phyloP scores from a whole-genome alignment of 345 rosid genomes.

The Moricandia moricandioides region DNA sequence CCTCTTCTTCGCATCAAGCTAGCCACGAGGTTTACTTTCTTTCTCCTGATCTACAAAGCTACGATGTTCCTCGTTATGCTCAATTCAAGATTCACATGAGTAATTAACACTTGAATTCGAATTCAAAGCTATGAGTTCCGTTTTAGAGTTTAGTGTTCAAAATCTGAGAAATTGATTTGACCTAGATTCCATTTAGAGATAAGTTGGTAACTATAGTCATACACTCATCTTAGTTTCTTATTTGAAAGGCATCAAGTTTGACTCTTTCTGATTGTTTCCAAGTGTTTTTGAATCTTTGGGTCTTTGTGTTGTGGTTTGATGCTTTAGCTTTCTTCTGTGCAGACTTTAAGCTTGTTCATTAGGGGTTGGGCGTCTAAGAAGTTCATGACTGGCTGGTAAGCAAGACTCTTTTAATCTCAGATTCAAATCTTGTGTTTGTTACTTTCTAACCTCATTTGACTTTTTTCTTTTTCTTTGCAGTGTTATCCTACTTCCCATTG shows the following conservation, averaged over 20 bases:
- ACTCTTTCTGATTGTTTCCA: not conserved
- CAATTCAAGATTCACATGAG: conserved; percentile 5
- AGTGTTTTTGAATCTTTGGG: conserved; percentile 10
- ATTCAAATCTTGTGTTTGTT: conserved; percentile 3
- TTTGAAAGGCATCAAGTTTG: not conserved
- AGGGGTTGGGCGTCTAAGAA: conserved; percentile 99
- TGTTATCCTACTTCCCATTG: conserved; percentile 92
- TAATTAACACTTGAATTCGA: not conserved
- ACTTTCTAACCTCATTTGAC: conserved; percentile 26
- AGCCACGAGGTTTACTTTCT: conserved; percentile 64
- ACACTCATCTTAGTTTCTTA: not conserved
- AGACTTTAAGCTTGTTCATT: conserved; percentile 87
- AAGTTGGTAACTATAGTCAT: not conserved
- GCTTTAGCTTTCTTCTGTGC: conserved; percentile 24
- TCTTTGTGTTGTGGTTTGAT: not conserved
- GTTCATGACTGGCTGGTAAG: conserved; percentile 98
- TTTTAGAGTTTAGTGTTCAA: not conserved
- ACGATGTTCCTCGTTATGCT: not conserved
- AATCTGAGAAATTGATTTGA: conserved; percentile 22
- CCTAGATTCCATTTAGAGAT: conserved; percentile 15
- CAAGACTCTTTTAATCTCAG: not conserved
- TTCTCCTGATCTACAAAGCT: conserved; percentile 15
- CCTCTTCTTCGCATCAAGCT: conserved; percentile 69
- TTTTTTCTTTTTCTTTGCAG: conserved; percentile 44
- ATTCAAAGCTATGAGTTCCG: not conserved